Conservation (phyloP, 1,284 basidiomycete genomes). For the Leccinum pachyderme region DNA sequence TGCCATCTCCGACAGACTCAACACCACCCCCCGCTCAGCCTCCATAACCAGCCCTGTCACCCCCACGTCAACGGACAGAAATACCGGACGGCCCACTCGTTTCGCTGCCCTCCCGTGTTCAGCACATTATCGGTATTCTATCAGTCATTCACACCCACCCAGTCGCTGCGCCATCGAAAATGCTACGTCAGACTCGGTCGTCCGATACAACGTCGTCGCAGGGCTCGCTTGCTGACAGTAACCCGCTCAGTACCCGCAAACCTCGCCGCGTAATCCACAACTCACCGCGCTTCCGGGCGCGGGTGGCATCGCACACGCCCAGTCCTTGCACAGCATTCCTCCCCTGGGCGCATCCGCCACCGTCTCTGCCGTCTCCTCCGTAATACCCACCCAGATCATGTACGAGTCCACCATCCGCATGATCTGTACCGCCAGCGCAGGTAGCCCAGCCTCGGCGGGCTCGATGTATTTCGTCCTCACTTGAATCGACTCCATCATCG, state of each 20-base stretch:
- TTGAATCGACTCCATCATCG: constrained; percentile 27
- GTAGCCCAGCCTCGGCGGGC: constrained; percentile 46
- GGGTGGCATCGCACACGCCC: constrained; percentile 82
- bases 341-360: constrained; percentile 47
- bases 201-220: constrained; percentile 67
- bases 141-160: constrained; percentile 47
- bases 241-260: constrained; percentile 4
- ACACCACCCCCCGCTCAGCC: constrained; percentile 49
- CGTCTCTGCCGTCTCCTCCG: constrained; percentile 47
- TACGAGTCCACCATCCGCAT: constrained; percentile 71
- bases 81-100: constrained; percentile 64
- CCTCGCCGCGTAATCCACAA: not conserved
- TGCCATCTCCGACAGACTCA: not conserved
- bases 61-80: constrained; percentile 66
- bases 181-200: constrained; percentile 62
- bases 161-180: constrained; percentile 75
- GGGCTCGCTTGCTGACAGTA: constrained; percentile 36
- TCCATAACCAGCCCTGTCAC: constrained; percentile 47
- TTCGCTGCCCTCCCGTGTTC: constrained; percentile 41
- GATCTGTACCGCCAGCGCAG: constrained; percentile 66
- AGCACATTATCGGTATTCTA: not conserved
- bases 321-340: constrained; percentile 68
- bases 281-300: constrained; percentile 22
- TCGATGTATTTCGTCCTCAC: constrained; percentile 47
- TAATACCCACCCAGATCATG: constrained; percentile 77